Percentiles rank a stretch among this genome's conserved stretches.
Evolutionary conservation across 1,284 basidiomycete species (phyloP).

Genomic region (Boletus nobilissimus): DNA sequence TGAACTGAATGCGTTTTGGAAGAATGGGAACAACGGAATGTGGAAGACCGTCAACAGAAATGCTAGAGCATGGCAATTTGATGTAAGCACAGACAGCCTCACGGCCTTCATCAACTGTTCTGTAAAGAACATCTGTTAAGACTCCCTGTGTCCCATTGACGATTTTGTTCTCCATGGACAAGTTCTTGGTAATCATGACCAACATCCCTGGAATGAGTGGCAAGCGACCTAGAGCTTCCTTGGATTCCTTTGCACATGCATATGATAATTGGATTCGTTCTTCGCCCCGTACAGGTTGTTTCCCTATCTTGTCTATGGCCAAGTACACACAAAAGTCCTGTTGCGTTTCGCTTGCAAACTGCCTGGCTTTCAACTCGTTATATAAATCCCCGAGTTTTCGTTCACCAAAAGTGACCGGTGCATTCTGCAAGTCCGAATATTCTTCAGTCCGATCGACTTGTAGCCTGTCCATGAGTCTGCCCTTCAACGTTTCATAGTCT

Average conservation of each 20-base stretch:
- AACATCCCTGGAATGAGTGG: neutral
- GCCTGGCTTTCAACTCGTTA: neutral
- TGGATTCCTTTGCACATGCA: neutral
- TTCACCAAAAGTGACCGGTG: neutral
- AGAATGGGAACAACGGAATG: no score
- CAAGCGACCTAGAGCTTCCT: no score
- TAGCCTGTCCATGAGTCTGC: neutral
- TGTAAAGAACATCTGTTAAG: neutral
- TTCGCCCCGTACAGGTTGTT: neutral
- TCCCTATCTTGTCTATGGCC: neutral
- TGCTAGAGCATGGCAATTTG: no score
- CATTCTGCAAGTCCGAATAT: neutral
- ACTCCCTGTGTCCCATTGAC: neutral
- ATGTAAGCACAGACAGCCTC: no score
- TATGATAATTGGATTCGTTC: neutral
- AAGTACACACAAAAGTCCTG: neutral
- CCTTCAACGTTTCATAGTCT: neutral
- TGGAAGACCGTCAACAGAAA: no score
- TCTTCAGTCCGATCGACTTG: neutral
- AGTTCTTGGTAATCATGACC: neutral
- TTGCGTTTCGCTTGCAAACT: neutral
- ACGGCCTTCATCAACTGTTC: no score
- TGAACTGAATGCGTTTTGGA: no score
- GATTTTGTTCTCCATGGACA: neutral
- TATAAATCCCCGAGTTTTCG: neutral